A percentile compares a stretch with the other conserved stretches of the same genome.
These are phyloP conservation scores for Rutstroemia sp. DNA, from an alignment of 2,329 filamentous ascomycete genomes.

Conservation along the genomic window DNA sequence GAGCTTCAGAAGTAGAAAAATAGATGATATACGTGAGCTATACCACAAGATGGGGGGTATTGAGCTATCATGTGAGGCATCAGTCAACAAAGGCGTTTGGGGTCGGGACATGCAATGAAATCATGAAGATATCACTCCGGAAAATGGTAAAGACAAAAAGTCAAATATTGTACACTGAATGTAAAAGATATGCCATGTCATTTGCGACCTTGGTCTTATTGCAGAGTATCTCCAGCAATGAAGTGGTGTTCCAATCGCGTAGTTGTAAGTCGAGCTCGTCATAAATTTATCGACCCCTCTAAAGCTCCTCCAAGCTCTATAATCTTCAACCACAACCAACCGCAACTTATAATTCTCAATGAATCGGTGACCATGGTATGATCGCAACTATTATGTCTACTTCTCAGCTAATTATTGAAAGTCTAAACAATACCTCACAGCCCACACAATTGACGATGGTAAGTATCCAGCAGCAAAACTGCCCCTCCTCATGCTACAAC, in stretches of 20 bases:
- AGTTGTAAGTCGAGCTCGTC: not conserved
- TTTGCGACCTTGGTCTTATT: not conserved
- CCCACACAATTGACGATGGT: constrained; percentile 85
- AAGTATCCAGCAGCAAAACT: constrained; percentile 26
- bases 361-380: constrained; percentile 27
- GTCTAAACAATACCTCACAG: constrained; percentile 98
- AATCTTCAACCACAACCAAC: constrained; percentile 1
- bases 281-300: constrained; percentile 9
- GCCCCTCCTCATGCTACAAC: constrained; percentile 9
- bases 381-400: constrained; percentile 1
- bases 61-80: constrained; percentile 14
- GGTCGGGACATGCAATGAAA: constrained; percentile 13
- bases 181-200: constrained; percentile 4
- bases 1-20: not conserved
- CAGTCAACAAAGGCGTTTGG: constrained; percentile 12
- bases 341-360: constrained; percentile 3
- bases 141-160: not conserved
- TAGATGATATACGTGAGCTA: not conserved
- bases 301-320: constrained; percentile 4
- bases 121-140: constrained; percentile 4
- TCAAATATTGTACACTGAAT: constrained; percentile 12
- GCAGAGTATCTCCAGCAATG: no score
- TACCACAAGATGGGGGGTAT: not conserved
- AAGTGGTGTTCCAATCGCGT: not conserved
- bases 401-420: constrained; percentile 33